These are phyloP conservation scores for Paecilomyces variotii DNA, from an alignment of 2,329 filamentous ascomycete species.

Conservation along the genomic window DNA sequence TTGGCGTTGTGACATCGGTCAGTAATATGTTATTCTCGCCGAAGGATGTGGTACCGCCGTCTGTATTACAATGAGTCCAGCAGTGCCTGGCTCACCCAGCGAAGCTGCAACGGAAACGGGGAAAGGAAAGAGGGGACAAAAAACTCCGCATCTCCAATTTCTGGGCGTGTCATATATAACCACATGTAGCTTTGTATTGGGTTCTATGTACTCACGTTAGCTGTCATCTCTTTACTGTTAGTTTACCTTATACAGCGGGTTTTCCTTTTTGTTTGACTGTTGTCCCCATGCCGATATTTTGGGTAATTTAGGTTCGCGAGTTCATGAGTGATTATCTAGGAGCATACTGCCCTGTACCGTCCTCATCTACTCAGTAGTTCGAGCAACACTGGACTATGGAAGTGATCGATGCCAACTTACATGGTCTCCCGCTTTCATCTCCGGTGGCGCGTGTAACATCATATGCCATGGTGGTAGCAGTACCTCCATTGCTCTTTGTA, in stretches of 20 bases:
- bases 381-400: too few relatives aligned
- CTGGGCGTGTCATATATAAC: constrained; percentile 30
- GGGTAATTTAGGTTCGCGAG: neutral
- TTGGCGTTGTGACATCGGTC: neutral
- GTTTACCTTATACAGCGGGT: constrained; percentile 20
- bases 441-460: neutral
- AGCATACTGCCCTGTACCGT: neutral
- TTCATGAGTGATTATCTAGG: neutral
- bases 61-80: neutral
- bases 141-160: constrained; percentile 18
- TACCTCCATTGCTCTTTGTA: neutral
- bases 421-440: too few relatives aligned
- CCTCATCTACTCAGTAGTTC: neutral
- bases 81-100: neutral
- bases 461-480: neutral
- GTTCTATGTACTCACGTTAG: constrained; percentile 25
- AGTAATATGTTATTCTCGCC: neutral
- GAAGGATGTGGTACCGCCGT: neutral
- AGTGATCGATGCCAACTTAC: too few relatives aligned
- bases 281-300: constrained; percentile 13
- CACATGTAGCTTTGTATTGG: constrained; percentile 31
- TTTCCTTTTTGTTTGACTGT: constrained; percentile 16
- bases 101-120: constrained; percentile 1
- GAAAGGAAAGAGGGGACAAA: constrained; percentile 22
- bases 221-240: constrained; percentile 15